Evolutionary conservation across 306 rosid genomes (phyloP).

Genomic region (Cicer yamashitae): DNA sequence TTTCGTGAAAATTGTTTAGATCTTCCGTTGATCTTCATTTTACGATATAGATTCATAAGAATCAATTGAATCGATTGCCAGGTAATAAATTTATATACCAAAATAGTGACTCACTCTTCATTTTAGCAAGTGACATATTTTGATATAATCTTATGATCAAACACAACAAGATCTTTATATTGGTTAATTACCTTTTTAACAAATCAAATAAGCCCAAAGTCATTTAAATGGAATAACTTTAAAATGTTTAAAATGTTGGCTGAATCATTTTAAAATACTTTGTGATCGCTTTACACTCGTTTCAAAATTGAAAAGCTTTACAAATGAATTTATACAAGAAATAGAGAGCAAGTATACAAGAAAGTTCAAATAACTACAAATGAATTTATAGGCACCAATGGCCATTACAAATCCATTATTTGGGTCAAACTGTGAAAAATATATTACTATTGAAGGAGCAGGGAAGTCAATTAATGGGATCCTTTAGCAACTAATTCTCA

Average conservation of each 20-base stretch:
- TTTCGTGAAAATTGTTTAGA: background rate
- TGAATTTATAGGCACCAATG: background rate
- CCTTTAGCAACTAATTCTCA: background rate
- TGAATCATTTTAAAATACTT: background rate
- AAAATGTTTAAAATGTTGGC: no score
- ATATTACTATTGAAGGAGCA: background rate
- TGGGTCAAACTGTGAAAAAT: background rate
- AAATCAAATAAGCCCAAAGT: no score
- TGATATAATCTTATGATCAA: no score
- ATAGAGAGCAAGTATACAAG: background rate
- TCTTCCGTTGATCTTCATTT: background rate
- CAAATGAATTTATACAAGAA: background rate
- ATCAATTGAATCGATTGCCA: background rate
- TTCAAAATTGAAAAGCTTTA: background rate
- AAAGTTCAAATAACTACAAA: background rate
- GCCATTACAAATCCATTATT: conserved; percentile 9
- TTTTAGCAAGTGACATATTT: no score
- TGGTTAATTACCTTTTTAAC: no score
- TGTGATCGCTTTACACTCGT: background rate
- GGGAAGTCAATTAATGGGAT: background rate
- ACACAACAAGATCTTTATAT: no score
- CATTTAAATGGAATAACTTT: no score
- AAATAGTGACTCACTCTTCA: background rate
- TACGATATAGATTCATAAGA: background rate
- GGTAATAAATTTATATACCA: background rate